A percentile compares a stretch with the other conserved stretches of the same genome.
These are phyloP conservation scores for Penicillium sp. DNA, from an alignment of 2,329 filamentous ascomycete species.

Conservation along the genomic window DNA sequence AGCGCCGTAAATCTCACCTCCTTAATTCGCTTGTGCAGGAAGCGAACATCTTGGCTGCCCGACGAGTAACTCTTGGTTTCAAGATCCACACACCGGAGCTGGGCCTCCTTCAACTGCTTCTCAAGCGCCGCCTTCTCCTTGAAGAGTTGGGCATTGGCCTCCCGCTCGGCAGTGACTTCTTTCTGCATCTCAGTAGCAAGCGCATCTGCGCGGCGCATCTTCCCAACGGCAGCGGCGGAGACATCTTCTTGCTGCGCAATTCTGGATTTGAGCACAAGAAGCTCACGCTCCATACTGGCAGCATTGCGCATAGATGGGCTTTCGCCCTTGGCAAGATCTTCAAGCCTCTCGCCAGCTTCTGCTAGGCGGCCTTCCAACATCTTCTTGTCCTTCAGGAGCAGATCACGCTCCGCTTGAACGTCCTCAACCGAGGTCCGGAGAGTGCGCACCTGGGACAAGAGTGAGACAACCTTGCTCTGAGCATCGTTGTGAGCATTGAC, in stretches of 20 bases:
- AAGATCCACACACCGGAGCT: conserved; percentile 83
- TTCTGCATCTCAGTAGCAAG: conserved; percentile 86
- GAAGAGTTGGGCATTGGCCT: conserved; percentile 73
- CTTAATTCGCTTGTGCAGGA: conserved; percentile 88
- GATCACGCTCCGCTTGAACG: conserved; percentile 76
- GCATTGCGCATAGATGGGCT: conserved; percentile 86
- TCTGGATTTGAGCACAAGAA: conserved; percentile 81
- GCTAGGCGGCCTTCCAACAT: conserved; percentile 76
- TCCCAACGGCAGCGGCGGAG: conserved; percentile 83
- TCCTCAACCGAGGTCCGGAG: conserved; percentile 84
- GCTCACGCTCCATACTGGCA: conserved; percentile 80
- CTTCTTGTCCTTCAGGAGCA: conserved; percentile 82
- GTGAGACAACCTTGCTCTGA: conserved; percentile 83
- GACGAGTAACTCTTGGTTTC: conserved; percentile 97
- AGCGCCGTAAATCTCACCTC: conserved; percentile 61
- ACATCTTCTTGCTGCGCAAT: conserved; percentile 93
- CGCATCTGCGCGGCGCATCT: conserved; percentile 92
- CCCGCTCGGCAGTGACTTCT: conserved; percentile 81
- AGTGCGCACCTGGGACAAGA: conserved; percentile 82
- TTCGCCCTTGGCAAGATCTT: conserved; percentile 80
- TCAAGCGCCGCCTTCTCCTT: conserved; percentile 87
- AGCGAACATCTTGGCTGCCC: conserved; percentile 90
- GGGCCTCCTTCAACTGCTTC: conserved; percentile 84
- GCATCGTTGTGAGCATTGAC: conserved; percentile 91
- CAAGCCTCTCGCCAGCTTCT: conserved; percentile 82